Evolutionary conservation across 139 green algal species (phyloP).

Genomic region (Ostreobium quekettii): DNA sequence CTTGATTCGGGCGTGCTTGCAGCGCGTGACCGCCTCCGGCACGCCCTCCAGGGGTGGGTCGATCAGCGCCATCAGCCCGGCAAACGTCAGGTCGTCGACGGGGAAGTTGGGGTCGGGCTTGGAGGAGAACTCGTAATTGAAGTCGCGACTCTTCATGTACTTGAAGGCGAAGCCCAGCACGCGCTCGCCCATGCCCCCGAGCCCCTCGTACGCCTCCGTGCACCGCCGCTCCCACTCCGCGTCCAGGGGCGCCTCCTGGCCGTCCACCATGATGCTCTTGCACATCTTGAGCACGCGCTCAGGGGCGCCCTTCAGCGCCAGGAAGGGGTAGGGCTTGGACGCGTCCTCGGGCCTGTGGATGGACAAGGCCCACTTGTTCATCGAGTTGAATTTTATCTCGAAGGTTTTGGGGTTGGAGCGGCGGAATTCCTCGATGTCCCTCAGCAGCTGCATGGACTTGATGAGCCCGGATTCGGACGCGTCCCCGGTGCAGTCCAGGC

Average conservation of each 20-base stretch:
- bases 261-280: conserved; percentile 35
- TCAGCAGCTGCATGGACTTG: conserved; percentile 59
- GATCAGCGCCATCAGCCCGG: no score
- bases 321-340: conserved; percentile 14
- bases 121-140: conserved; percentile 31
- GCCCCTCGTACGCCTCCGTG: conserved; percentile 39
- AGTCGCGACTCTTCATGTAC: conserved; percentile 11
- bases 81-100: conserved; percentile 35
- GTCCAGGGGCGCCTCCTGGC: conserved; percentile 37
- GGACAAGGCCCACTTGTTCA: conserved; percentile 71
- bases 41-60: no score
- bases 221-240: conserved; percentile 9
- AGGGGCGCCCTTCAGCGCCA: conserved; percentile 14
- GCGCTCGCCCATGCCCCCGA: conserved; percentile 59
- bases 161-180: conserved; percentile 66
- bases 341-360: conserved; percentile 39
- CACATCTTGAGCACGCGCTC: conserved; percentile 38
- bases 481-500: conserved; percentile 49
- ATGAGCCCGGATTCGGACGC: conserved; percentile 63
- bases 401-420: conserved; percentile 53
- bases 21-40: conserved; percentile 56
- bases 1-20: conserved; percentile 72
- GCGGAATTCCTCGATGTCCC: conserved; percentile 42
- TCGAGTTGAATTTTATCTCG: conserved; percentile 63
- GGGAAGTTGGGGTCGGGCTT: conserved; percentile 50